Percentiles rank a stretch among this genome's conserved stretches.
Conservation (phyloP, 441 rosid species). For the Erodium texanum region DNA sequence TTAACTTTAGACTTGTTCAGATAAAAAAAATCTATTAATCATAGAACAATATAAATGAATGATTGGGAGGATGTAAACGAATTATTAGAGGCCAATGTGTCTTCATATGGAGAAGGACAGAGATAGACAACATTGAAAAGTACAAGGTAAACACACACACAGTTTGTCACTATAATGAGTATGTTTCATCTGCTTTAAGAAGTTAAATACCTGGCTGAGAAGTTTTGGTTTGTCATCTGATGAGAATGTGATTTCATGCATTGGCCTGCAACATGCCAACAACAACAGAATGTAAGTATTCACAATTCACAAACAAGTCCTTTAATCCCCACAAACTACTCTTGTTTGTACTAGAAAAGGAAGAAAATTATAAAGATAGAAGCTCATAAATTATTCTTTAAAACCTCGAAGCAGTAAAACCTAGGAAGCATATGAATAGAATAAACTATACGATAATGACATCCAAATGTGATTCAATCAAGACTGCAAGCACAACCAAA, state of each 20-base stretch:
- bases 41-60: background rate
- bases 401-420: background rate
- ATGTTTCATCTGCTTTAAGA: background rate
- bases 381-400: background rate
- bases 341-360: background rate
- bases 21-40: too few relatives aligned
- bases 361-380: background rate
- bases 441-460: background rate
- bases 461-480: background rate
- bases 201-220: background rate
- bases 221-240: background rate
- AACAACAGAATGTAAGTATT: background rate
- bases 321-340: too few relatives aligned
- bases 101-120: background rate
- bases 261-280: background rate
- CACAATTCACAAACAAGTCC: background rate
- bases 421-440: background rate
- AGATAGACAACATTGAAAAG: background rate
- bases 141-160: background rate
- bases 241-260: background rate
- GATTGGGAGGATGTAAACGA: background rate
- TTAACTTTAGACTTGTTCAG: background rate
- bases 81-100: background rate
- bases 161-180: background rate
- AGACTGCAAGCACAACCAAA: background rate